phyloP scores from a whole-genome alignment of 768 basidiomycete species.

The Mycena indigotica region DNA sequence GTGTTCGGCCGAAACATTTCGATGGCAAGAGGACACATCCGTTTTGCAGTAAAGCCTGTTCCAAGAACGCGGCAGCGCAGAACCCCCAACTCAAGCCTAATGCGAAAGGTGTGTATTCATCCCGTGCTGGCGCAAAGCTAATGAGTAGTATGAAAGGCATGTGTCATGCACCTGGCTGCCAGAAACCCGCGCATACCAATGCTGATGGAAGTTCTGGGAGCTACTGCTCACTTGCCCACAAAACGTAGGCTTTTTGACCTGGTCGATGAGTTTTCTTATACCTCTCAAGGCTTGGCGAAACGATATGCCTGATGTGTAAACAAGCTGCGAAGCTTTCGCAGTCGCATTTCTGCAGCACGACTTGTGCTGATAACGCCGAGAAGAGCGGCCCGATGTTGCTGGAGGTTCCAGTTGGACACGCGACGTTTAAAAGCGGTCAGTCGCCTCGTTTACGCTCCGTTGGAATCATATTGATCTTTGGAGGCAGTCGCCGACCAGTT shows the following conservation, averaged over 20 bases:
- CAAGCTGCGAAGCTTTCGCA: constrained; percentile 54
- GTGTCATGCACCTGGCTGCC: constrained; percentile 57
- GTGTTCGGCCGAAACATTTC: constrained; percentile 58
- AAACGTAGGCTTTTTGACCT: constrained; percentile 38
- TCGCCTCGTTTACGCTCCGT: not conserved
- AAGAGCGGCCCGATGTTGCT: constrained; percentile 57
- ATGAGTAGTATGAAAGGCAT: constrained; percentile 38
- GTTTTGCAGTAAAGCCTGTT: constrained; percentile 67
- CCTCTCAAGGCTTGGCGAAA: constrained; percentile 44
- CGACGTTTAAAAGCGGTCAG: constrained; percentile 67
- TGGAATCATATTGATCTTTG: not conserved
- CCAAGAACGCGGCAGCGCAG: constrained; percentile 43
- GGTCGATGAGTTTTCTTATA: not conserved
- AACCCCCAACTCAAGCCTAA: constrained; percentile 18
- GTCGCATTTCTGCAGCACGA: constrained; percentile 63
- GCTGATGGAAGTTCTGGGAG: constrained; percentile 42
- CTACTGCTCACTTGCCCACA: constrained; percentile 56
- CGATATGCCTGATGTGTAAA: constrained; percentile 62
- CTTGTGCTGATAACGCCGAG: constrained; percentile 57
- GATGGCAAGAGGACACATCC: constrained; percentile 62
- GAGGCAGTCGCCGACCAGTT: constrained; percentile 63
- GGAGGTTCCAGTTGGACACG: constrained; percentile 60
- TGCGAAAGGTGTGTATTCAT: constrained; percentile 23
- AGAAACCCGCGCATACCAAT: constrained; percentile 44
- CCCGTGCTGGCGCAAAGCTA: not conserved